A percentile compares a stretch with the other conserved stretches of the same genome.
These are phyloP conservation scores for Amborella trichopoda DNA, from an alignment of 164 flowering plant species.

Conservation along the genomic window DNA sequence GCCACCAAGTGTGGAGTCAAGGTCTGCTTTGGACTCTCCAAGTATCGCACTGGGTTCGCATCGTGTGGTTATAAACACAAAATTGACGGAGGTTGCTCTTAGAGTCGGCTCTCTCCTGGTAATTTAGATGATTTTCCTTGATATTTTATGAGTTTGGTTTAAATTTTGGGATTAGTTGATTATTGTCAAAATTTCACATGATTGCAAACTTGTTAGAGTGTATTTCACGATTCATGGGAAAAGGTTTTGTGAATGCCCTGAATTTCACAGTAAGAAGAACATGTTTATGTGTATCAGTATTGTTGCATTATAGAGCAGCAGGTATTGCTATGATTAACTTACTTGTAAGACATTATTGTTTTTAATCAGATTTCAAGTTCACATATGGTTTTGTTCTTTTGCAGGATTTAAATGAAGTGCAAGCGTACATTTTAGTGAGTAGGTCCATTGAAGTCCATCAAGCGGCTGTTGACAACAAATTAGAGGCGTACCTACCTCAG, in stretches of 20 bases:
- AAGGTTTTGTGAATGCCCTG: neutral
- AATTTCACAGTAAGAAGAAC: neutral
- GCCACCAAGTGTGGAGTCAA: conserved; percentile 54
- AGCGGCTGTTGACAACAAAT: conserved; percentile 17
- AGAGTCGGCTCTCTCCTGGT: conserved; percentile 54
- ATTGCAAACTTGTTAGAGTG: neutral
- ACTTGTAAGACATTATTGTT: no score
- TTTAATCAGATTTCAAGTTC: no score
- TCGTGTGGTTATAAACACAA: conserved; percentile 29
- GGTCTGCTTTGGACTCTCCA: conserved; percentile 46
- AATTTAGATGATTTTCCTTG: conserved; percentile 4
- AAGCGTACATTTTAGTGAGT: conserved; percentile 63
- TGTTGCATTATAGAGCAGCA: neutral
- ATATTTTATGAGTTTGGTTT: neutral
- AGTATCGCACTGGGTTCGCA: conserved; percentile 43
- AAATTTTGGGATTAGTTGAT: neutral
- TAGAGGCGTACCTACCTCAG: conserved; percentile 38
- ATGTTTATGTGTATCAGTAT: neutral
- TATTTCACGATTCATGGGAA: neutral
- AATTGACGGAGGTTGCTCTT: conserved; percentile 58
- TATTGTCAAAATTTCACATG: neutral
- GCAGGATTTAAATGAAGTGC: conserved; percentile 89
- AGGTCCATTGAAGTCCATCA: conserved; percentile 28
- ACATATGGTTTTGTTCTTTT: conserved; percentile 9
- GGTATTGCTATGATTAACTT: no score